Conservation (phyloP, 1,139 yeast species). For the Geotrichum australiense region DNA sequence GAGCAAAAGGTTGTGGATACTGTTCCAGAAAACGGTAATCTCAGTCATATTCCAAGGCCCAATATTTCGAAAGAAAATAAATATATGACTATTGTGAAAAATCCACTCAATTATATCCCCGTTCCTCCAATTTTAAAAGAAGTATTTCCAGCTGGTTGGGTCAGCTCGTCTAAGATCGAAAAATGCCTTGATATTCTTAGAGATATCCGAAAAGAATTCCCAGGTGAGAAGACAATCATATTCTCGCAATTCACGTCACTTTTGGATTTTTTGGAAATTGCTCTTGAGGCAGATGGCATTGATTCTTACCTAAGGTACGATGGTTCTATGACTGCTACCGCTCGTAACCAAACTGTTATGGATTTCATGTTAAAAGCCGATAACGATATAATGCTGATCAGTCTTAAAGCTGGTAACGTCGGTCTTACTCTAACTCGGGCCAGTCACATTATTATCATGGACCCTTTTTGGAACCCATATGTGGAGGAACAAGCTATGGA, state of each 20-base stretch:
- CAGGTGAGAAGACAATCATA: slow-evolving; percentile 61
- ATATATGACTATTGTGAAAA: slow-evolving; percentile 36
- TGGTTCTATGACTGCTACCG: slow-evolving; percentile 68
- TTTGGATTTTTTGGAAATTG: slow-evolving; percentile 61
- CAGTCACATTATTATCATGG: slow-evolving; percentile 79
- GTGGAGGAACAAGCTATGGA: slow-evolving; percentile 97
- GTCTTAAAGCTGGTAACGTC: slow-evolving; percentile 86
- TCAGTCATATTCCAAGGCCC: not conserved
- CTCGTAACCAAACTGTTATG: slow-evolving; percentile 55
- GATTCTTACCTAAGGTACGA: slow-evolving; percentile 54
- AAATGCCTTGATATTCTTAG: slow-evolving; percentile 43
- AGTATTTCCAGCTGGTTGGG: slow-evolving; percentile 33
- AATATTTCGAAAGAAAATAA: slow-evolving; percentile 13
- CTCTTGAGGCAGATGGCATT: slow-evolving; percentile 42
- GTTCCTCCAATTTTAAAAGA: slow-evolving; percentile 18
- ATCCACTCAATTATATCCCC: slow-evolving; percentile 4
- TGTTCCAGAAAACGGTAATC: not conserved
- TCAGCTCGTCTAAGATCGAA: slow-evolving; percentile 41
- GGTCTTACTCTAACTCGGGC: slow-evolving; percentile 93
- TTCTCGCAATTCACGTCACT: slow-evolving; percentile 82
- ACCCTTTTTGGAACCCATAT: slow-evolving; percentile 95
- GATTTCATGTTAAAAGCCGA: slow-evolving; percentile 53
- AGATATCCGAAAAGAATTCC: slow-evolving; percentile 38
- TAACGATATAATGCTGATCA: slow-evolving; percentile 54
- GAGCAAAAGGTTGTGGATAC: not conserved